Base-by-base conservation (phyloP, 768 basidiomycete species). In the Pleurotus tuber-regium region DNA sequence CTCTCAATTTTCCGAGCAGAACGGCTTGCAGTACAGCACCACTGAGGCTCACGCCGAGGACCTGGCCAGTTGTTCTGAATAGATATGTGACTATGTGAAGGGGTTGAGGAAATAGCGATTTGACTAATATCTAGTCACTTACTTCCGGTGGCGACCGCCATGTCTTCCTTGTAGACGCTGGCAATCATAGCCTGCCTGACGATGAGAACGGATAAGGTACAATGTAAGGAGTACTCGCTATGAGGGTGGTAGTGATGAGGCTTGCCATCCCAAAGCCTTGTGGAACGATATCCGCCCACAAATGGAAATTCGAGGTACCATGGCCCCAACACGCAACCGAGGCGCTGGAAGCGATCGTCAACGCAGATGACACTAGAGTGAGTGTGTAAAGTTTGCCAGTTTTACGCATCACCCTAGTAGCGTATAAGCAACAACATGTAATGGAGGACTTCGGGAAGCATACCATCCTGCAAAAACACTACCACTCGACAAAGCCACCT, bases 31-130 rank as follows among this genome's bases (percentile, higher is more conserved):
- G 70, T 23, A 98, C 66, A 0, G 92, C 87, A 18, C 92, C 90
- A 59, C 85, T 86, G 40, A 95, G 72, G 60, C 90, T 89, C 49
- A 99, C 96, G 29, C 96, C 97, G 50, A 98, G 77, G 19, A 97
- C 97, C 73, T 98, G 96, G 2, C 95, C 95, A 14, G 91, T 89
- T 6, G 92, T 94, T 56, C 95, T 76, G 75, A 95, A 96, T 41
- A 97, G 76, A 68, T 98, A 98, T 26, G 89, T 90, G 60, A 95
- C 93, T 96, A 59, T 14, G 41, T 11, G 29, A 44, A 49, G 30
- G 30, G 43, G 30, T 43, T 43, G 44, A 39, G 29, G 31, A 18
- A 23, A 50, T 41, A 47, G 42, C 40, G 43, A 24, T 35, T 54
- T 26, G 54, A 51, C 48, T 56, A 54, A 44, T 30, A 43, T 54